Conservation (phyloP, 352 stramenopile genomes). For the Saprolegnia parasitica region DNA sequence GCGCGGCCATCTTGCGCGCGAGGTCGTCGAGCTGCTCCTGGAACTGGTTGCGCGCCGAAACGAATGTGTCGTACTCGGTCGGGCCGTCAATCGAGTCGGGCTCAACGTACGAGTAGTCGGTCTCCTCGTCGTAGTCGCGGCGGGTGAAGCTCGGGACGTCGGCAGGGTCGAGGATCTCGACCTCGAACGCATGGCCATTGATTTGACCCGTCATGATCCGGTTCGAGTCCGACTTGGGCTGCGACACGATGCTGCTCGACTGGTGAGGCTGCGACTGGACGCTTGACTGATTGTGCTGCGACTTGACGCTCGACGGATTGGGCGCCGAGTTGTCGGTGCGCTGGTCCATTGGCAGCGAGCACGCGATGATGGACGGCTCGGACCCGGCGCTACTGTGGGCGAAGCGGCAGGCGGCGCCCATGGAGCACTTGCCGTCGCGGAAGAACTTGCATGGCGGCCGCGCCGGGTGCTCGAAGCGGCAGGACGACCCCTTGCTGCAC, state of each 20-base stretch:
- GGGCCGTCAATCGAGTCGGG: conserved; percentile 15
- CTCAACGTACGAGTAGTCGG: conserved; percentile 28
- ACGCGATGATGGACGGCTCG: too few relatives aligned
- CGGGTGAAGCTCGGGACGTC: background rate
- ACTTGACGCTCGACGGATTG: background rate
- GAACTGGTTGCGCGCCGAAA: background rate
- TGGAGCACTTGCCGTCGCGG: conserved; percentile 54
- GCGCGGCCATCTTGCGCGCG: conserved; percentile 7
- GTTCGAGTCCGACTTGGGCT: conserved; percentile 22
- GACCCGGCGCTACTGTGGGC: conserved; percentile 38
- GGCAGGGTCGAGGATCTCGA: conserved; percentile 24
- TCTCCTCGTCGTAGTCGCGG: conserved; percentile 36
- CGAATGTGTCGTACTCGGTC: background rate
- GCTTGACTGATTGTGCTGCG: background rate
- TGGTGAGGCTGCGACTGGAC: conserved; percentile 4
- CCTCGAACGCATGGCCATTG: conserved; percentile 24
- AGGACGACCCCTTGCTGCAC: conserved; percentile 43
- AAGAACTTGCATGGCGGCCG: conserved; percentile 62
- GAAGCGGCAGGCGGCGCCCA: conserved; percentile 61
- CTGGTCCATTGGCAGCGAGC: too few relatives aligned
- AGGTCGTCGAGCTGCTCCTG: conserved; percentile 25
- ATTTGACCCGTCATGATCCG: conserved; percentile 27
- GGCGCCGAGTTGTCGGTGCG: background rate
- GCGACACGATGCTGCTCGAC: background rate
- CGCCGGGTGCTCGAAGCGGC: conserved; percentile 24